A percentile compares a stretch with the other conserved stretches of the same genome.
Conservation (phyloP, 495 filamentous ascomycete species). For the Baudoinia panamericana region DNA sequence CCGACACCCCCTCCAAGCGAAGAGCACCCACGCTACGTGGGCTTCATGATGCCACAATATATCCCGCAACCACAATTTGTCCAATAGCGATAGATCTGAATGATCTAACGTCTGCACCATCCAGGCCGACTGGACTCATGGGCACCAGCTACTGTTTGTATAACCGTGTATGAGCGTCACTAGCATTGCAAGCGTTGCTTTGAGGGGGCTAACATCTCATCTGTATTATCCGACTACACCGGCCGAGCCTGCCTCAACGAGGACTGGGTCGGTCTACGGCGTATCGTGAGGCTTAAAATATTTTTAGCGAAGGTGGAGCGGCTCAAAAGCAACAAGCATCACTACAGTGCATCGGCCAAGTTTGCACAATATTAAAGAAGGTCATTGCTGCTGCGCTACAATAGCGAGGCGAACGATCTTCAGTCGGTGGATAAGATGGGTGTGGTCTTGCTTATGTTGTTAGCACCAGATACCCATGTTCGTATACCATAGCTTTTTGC, state of each 20-base stretch:
- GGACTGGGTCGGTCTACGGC: too few relatives aligned
- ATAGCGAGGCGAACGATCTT: too few relatives aligned
- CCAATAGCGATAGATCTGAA: conserved; percentile 12
- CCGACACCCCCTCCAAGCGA: conserved; percentile 27
- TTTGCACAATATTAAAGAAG: too few relatives aligned
- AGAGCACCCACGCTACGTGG: conserved; percentile 15
- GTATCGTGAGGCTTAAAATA: too few relatives aligned
- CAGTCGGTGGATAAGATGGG: too few relatives aligned
- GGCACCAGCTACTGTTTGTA: neutral
- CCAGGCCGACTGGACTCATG: neutral
- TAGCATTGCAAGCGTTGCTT: conserved; percentile 10
- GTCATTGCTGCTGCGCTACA: too few relatives aligned
- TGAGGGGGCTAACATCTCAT: neutral
- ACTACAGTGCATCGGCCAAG: too few relatives aligned
- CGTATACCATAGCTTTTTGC: conserved; percentile 8
- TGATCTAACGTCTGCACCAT: neutral
- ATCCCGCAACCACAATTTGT: conserved; percentile 22
- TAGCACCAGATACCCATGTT: conserved; percentile 7
- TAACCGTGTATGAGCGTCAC: conserved; percentile 27
- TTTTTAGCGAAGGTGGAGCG: too few relatives aligned
- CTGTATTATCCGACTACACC: neutral
- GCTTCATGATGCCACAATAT: conserved; percentile 13
- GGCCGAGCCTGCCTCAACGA: conserved; percentile 1
- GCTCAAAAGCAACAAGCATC: too few relatives aligned
- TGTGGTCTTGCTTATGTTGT: too few relatives aligned